A percentile compares a stretch with the other conserved stretches of the same genome.
Evolutionary conservation across 805 yeast species (phyloP).

Genomic region (Jamesozyma hellenica): DNA sequence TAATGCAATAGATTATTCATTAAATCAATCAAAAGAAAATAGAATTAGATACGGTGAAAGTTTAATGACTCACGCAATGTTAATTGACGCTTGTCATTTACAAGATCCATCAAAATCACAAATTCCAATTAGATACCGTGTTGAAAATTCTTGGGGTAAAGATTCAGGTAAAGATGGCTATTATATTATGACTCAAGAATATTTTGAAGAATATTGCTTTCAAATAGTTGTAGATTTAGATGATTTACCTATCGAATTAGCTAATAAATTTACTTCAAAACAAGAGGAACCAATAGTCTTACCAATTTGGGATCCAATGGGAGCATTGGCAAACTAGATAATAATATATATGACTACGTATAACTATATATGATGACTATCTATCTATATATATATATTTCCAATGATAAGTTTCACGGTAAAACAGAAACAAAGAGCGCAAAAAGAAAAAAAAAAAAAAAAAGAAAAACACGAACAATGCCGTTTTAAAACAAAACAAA

Average conservation of each 20-base stretch:
- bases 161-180: slow-evolving; percentile 58
- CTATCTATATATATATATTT: too few species aligned
- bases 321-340: slow-evolving; percentile 45
- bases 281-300: slow-evolving; percentile 44
- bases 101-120: slow-evolving; percentile 38
- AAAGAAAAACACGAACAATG: too few species aligned
- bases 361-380: background rate
- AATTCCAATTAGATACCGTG: slow-evolving; percentile 57
- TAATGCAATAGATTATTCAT: slow-evolving; percentile 44
- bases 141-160: slow-evolving; percentile 72
- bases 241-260: slow-evolving; percentile 37
- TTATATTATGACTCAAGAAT: slow-evolving; percentile 62
- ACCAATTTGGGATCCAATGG: slow-evolving; percentile 76
- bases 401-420: too few species aligned
- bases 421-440: too few species aligned
- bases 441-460: too few species aligned
- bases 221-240: slow-evolving; percentile 54
- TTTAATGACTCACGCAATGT: slow-evolving; percentile 86
- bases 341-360: background rate
- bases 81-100: slow-evolving; percentile 69
- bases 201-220: slow-evolving; percentile 65
- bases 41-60: slow-evolving; percentile 63
- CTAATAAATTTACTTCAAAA: slow-evolving; percentile 28
- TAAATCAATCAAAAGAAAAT: slow-evolving; percentile 50
- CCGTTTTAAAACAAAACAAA: too few species aligned